A percentile compares a stretch with the other conserved stretches of the same genome.
phyloP scores from a whole-genome alignment of 352 stramenopile genomes.

The Phytophthora pistaciae region DNA sequence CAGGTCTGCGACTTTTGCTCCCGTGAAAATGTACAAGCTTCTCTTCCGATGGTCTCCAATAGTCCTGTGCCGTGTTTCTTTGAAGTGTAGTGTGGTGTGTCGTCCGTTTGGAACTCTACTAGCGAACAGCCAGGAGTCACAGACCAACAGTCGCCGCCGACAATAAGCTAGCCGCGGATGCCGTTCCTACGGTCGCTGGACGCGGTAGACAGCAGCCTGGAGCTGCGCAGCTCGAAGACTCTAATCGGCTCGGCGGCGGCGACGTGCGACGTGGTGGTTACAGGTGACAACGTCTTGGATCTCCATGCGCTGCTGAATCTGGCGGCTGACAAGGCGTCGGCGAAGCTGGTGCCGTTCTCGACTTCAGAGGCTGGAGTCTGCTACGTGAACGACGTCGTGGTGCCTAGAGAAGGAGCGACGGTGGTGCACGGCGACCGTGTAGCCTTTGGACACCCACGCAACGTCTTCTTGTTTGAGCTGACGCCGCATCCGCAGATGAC shows the following conservation, averaged over 20 bases:
- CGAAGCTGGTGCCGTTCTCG: constrained; percentile 67
- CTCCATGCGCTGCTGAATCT: constrained; percentile 70
- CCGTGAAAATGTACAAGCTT: constrained; percentile 35
- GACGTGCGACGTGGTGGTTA: constrained; percentile 73
- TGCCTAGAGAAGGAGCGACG: constrained; percentile 46
- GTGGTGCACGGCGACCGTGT: constrained; percentile 74
- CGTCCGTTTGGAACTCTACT: background rate
- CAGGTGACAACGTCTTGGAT: constrained; percentile 48
- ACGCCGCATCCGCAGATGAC: constrained; percentile 22
- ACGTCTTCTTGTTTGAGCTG: constrained; percentile 67
- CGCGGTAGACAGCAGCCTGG: constrained; percentile 13
- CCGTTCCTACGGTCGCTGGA: constrained; percentile 51
- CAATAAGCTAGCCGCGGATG: constrained; percentile 24
- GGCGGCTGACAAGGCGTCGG: constrained; percentile 37
- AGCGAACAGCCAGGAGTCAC: constrained; percentile 8
- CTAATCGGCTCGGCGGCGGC: constrained; percentile 53
- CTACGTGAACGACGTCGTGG: constrained; percentile 57
- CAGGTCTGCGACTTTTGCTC: constrained; percentile 42
- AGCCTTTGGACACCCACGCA: constrained; percentile 53
- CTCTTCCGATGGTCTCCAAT: constrained; percentile 14
- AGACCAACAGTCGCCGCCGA: constrained; percentile 27
- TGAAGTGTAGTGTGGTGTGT: background rate
- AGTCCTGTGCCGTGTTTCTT: constrained; percentile 1
- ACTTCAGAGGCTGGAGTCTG: constrained; percentile 42
- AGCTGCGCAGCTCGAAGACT: constrained; percentile 71